Evolutionary conservation across 176 grass and related monocot species (phyloP), one percentile per base, ranked within the genome.

Genomic region (Triticum monococcum): DNA sequence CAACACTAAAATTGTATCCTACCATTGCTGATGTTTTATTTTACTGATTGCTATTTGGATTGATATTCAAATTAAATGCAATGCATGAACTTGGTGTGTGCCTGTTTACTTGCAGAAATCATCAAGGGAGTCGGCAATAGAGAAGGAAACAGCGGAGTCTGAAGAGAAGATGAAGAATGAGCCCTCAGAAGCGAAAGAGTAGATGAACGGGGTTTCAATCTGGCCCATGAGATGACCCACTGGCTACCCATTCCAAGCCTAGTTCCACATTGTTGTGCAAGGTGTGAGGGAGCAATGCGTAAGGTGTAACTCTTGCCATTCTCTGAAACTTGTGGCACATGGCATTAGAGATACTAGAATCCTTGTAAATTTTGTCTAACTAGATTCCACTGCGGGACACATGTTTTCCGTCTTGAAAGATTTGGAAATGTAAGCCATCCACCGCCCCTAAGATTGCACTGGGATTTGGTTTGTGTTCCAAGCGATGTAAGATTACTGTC

Each of bases 101-200:
- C 17, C 48, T 75, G 41, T 75, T 48, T 30, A 75, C 72, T 20
- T 48, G 72, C 23, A 75, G 72, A 75, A 75, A 75, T 75, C 72
- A 48, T 75, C 13, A 50, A 30, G 72, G 24, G 12, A 75, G 72
- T 46, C 45, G 24, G 52, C 72, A 25, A 75, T 50, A 75, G 72
- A 75, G 72, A 75, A 75, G 72, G 72, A 75, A 75, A 43, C 72
- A 75, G 43, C 24, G 0, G 24, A 75, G 43, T 50, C 72, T 8
- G 26, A 75, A 75, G 43, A 50, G 72, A 75, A 75, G 72, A 75
- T 30, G 72, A 45, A 45, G 24, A 28, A 52, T 52, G 43, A 50
- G 43, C 72, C 43, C 12, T 52, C 14, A 26, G 72, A 75, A 75
- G 72, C 50, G 25, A 45, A 75, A 50, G 43, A 75, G 72, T 75